Evolutionary conservation across 257 asterid species (phyloP).

Genomic region (Ligustrum vulgare): DNA sequence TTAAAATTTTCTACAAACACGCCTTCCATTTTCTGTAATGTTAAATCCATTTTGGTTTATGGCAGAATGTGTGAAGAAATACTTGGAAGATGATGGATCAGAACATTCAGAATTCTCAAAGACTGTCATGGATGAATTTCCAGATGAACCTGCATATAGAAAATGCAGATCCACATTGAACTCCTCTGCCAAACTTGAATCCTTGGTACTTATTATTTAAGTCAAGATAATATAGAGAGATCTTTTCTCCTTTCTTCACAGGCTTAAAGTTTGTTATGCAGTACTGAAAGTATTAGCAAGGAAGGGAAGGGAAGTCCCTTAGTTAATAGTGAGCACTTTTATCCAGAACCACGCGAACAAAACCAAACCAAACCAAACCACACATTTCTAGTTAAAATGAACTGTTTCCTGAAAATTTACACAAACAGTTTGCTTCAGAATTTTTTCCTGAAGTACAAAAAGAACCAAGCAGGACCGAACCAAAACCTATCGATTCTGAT

Average conservation of each 20-base stretch:
- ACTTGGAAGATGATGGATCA: conserved; percentile 53
- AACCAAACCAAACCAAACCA: neutral
- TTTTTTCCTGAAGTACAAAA: too few species aligned
- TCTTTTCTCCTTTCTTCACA: neutral
- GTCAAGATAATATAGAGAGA: neutral
- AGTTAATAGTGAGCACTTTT: neutral
- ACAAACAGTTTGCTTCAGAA: too few species aligned
- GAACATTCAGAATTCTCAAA: conserved; percentile 43
- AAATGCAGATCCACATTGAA: conserved; percentile 54
- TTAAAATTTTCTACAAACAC: neutral
- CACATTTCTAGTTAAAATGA: too few species aligned
- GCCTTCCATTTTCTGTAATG: neutral
- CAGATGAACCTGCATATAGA: conserved; percentile 65
- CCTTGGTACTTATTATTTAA: conserved; percentile 43
- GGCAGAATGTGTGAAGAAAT: conserved; percentile 67
- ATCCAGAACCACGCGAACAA: neutral
- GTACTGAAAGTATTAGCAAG: neutral
- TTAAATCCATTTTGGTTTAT: neutral
- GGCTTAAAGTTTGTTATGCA: neutral
- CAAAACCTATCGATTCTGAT: neutral
- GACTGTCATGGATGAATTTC: conserved; percentile 54
- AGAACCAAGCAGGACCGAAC: neutral
- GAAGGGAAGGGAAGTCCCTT: neutral
- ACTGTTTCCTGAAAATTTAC: too few species aligned
- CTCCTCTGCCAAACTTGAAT: conserved; percentile 56